phyloP scores from a whole-genome alignment of 805 yeast species.

The Priceomyces carsonii region DNA sequence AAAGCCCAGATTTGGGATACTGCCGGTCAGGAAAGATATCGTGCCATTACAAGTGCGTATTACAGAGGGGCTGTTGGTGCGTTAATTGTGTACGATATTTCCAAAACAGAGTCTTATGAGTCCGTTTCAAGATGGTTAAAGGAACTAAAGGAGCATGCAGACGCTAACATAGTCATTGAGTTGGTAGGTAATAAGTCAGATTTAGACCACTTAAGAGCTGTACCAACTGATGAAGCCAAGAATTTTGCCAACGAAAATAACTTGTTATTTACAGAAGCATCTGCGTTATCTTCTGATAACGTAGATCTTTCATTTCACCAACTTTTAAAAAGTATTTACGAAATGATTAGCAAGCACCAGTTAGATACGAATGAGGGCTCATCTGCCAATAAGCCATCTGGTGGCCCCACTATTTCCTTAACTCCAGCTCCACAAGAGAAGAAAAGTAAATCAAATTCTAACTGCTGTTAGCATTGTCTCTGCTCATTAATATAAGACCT shows the following conservation, averaged over 20 bases:
- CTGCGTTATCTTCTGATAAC: constrained; percentile 91
- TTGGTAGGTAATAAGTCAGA: constrained; percentile 92
- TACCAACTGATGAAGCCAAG: constrained; percentile 96
- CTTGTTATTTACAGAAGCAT: constrained; percentile 91
- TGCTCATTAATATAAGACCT: neutral
- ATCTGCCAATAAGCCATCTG: constrained; percentile 57
- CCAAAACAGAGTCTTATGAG: constrained; percentile 86
- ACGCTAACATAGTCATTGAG: constrained; percentile 92
- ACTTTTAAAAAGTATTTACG: constrained; percentile 88
- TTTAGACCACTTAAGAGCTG: constrained; percentile 89
- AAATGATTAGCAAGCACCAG: constrained; percentile 91
- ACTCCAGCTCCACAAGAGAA: constrained; percentile 91
- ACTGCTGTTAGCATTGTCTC: constrained; percentile 61
- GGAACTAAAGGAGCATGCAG: constrained; percentile 88
- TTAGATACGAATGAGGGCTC: constrained; percentile 79
- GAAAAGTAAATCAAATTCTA: constrained; percentile 53
- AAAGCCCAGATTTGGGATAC: constrained; percentile 98
- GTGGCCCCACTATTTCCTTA: constrained; percentile 88
- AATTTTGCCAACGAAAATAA: constrained; percentile 91
- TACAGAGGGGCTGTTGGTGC: constrained; percentile 99
- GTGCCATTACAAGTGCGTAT: constrained; percentile 96
- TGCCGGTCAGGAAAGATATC: constrained; percentile 97
- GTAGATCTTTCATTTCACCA: constrained; percentile 95
- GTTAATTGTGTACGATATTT: constrained; percentile 89
- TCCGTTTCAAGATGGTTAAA: constrained; percentile 86